Evolutionary conservation across 257 asterid genomes (phyloP).

Genomic region (Solanum lignicaule): DNA sequence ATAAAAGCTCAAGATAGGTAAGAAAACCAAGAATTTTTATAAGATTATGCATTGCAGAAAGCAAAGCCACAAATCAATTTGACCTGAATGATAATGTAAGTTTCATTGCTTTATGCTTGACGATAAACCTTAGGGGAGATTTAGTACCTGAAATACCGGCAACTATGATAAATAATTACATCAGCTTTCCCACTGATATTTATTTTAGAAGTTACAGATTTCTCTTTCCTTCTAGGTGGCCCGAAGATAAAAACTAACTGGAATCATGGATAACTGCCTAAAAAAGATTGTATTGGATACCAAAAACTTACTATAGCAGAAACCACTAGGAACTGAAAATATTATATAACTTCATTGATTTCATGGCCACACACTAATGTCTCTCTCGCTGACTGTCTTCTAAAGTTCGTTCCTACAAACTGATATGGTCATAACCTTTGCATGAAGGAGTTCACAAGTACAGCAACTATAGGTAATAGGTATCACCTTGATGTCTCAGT

Average conservation of each 20-base stretch:
- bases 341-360: background rate
- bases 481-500: too few species aligned
- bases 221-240: background rate
- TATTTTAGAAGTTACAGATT: background rate
- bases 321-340: background rate
- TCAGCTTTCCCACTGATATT: background rate
- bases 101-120: background rate
- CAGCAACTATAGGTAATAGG: too few species aligned
- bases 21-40: background rate
- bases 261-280: background rate
- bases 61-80: background rate
- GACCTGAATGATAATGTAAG: background rate
- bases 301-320: background rate
- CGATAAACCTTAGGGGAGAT: background rate
- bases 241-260: background rate
- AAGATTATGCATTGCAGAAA: background rate
- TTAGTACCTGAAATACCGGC: background rate
- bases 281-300: background rate
- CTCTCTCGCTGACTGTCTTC: background rate
- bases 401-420: too few species aligned
- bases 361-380: background rate
- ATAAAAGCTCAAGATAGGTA: background rate
- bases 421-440: too few species aligned
- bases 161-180: too few species aligned
- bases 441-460: too few species aligned